Evolutionary conservation across 2,329 filamentous ascomycete species (phyloP).

Genomic region (Colletotrichum tropicale): DNA sequence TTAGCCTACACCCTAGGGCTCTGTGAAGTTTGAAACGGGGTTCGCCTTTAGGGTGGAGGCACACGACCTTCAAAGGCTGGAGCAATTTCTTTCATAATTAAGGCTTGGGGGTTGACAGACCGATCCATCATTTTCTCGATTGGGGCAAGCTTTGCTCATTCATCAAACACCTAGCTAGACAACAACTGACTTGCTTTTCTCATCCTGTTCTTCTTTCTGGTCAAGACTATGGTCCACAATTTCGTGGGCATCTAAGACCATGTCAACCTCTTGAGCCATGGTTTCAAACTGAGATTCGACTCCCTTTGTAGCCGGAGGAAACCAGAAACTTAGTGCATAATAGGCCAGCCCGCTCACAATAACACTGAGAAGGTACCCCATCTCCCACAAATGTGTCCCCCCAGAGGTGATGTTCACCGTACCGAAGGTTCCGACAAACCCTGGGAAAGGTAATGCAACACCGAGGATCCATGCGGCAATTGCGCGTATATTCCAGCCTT

Average conservation of each 20-base stretch:
- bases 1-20: not conserved
- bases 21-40: not conserved
- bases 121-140: not conserved
- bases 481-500: not conserved
- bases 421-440: not conserved
- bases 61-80: not conserved
- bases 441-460: not conserved
- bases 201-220: not conserved
- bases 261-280: not conserved
- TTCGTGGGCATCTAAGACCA: not conserved
- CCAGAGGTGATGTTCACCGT: not conserved
- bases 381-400: not conserved
- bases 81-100: fast-evolving
- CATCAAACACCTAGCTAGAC: not conserved
- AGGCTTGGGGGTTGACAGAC: not conserved
- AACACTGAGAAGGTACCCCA: not conserved
- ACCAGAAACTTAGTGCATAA: not conserved
- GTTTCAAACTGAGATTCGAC: not conserved
- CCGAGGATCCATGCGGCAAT: not conserved
- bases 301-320: not conserved
- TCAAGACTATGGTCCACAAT: not conserved
- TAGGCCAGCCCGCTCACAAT: not conserved
- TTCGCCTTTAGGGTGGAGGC: not conserved
- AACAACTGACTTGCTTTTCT: not conserved
- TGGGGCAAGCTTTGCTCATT: not conserved